phyloP scores from a whole-genome alignment of 768 basidiomycete genomes.

The Lactarius trivialis region DNA sequence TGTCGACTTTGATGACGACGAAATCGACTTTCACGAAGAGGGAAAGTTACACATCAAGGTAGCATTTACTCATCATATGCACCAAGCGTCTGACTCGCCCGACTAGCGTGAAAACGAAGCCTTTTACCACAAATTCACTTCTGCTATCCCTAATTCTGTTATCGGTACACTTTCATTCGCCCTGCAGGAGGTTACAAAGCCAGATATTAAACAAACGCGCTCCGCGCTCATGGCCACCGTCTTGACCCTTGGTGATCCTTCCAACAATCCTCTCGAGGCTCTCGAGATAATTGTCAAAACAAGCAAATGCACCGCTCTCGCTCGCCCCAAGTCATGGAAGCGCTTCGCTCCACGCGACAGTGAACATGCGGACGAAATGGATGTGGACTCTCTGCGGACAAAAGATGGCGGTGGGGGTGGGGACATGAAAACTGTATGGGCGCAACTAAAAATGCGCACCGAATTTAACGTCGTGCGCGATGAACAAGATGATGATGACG shows the following conservation, averaged over 20 bases:
- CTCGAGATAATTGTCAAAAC: constrained; percentile 67
- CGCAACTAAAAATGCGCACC: constrained; percentile 38
- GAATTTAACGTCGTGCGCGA: constrained; percentile 51
- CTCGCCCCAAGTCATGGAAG: constrained; percentile 71
- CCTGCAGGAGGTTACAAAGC: constrained; percentile 50
- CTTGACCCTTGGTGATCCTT: constrained; percentile 73
- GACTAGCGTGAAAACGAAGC: constrained; percentile 66
- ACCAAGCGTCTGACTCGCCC: neutral
- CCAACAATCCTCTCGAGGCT: constrained; percentile 58
- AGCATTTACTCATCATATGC: constrained; percentile 7
- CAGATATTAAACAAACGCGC: constrained; percentile 61
- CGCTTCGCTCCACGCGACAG: constrained; percentile 48
- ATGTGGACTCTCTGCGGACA: constrained; percentile 22
- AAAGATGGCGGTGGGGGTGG: constrained; percentile 20
- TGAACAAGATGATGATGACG: constrained; percentile 26
- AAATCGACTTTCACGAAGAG: constrained; percentile 53
- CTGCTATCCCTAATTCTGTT: constrained; percentile 41
- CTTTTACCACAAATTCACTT: constrained; percentile 51
- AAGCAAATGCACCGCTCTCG: constrained; percentile 72
- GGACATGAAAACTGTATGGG: constrained; percentile 28
- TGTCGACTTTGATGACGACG: constrained; percentile 79
- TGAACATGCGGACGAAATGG: constrained; percentile 30
- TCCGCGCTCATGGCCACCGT: constrained; percentile 58
- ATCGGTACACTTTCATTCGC: constrained; percentile 62
- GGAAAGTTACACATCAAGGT: constrained; percentile 74